Evolutionary conservation across 2,329 filamentous ascomycete genomes (phyloP).

Genomic region (Aspergillus persii): DNA sequence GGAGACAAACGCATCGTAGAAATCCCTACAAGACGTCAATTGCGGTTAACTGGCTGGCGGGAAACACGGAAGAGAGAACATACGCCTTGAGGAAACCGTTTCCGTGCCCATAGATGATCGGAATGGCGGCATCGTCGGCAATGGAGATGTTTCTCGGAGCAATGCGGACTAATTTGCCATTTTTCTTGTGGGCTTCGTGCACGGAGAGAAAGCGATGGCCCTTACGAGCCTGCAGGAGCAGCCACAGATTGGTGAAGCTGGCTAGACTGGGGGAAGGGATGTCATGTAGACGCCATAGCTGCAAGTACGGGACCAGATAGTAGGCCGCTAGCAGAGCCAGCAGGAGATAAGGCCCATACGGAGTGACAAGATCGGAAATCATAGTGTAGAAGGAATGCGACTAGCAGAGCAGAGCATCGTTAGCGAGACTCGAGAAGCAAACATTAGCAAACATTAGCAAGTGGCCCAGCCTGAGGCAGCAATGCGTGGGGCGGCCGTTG

Average conservation of each 20-base stretch:
- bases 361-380: slow-evolving; percentile 24
- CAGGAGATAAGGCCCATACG: slow-evolving; percentile 40
- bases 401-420: background rate
- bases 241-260: slow-evolving; percentile 75
- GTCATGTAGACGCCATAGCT: slow-evolving; percentile 52
- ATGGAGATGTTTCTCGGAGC: slow-evolving; percentile 82
- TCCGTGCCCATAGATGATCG: slow-evolving; percentile 73
- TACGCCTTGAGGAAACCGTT: slow-evolving; percentile 73
- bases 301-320: slow-evolving; percentile 58
- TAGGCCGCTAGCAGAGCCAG: slow-evolving; percentile 53
- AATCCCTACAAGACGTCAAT: slow-evolving; percentile 56
- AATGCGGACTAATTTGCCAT: slow-evolving; percentile 77
- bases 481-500: background rate
- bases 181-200: slow-evolving; percentile 70
- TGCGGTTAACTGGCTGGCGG: background rate
- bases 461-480: background rate
- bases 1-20: slow-evolving; percentile 89
- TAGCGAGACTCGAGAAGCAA: background rate
- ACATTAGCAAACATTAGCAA: background rate
- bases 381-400: slow-evolving; percentile 16
- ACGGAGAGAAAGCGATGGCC: slow-evolving; percentile 65
- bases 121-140: slow-evolving; percentile 75
- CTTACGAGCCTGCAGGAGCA: slow-evolving; percentile 63
- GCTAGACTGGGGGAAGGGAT: slow-evolving; percentile 56
- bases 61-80: slow-evolving; percentile 23